phyloP scores from a whole-genome alignment of 2,329 filamentous ascomycete species.

The Graphiopsis chlorocephala region DNA sequence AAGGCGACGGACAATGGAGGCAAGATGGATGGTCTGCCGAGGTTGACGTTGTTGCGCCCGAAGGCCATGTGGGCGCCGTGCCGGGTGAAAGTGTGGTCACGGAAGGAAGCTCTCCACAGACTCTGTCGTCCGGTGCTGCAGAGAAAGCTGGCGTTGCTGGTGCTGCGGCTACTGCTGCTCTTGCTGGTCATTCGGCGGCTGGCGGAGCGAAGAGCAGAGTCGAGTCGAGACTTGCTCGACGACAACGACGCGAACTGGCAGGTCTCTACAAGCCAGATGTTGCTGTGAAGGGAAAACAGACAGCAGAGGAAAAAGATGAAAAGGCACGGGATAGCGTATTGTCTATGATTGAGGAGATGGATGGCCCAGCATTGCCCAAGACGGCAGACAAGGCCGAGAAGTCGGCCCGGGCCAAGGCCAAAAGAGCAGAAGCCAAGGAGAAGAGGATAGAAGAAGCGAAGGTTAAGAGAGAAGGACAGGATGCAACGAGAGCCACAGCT shows the following conservation, averaged over 20 bases:
- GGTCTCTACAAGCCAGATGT: slow-evolving; percentile 18
- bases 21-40: slow-evolving; percentile 18
- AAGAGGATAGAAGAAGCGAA: neutral
- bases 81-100: slow-evolving; percentile 7
- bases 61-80: neutral
- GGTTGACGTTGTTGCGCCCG: slow-evolving; percentile 15
- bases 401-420: slow-evolving; percentile 4
- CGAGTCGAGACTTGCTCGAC: slow-evolving; percentile 12
- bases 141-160: neutral
- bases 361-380: slow-evolving; percentile 14
- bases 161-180: neutral
- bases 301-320: slow-evolving; percentile 5
- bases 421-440: neutral
- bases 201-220: neutral
- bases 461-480: neutral
- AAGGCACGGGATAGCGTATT: slow-evolving; percentile 21
- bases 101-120: neutral
- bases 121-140: neutral
- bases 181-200: neutral
- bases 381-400: slow-evolving; percentile 12
- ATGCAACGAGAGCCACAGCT: neutral
- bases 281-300: neutral
- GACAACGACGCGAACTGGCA: slow-evolving; percentile 21
- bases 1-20: slow-evolving; percentile 14
- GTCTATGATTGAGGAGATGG: slow-evolving; percentile 24